A percentile compares a stretch with the other conserved stretches of the same genome.
phyloP scores from a whole-genome alignment of 1,139 yeast genomes.

The Lodderomyces metapsilosis region DNA sequence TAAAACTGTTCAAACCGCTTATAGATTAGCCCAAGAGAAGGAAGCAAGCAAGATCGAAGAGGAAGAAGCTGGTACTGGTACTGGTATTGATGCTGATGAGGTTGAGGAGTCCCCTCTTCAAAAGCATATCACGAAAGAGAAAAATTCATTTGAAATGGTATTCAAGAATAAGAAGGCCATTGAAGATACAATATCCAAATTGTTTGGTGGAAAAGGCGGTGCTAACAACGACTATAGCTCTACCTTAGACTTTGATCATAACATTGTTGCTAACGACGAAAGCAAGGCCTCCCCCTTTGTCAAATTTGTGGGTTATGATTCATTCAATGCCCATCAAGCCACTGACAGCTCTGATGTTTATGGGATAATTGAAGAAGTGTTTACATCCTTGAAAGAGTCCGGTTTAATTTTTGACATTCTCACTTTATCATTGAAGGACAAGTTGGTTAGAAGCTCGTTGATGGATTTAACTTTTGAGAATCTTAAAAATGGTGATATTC shows the following conservation, averaged over 20 bases:
- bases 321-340: neutral
- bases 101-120: neutral
- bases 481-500: conserved; percentile 30
- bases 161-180: neutral
- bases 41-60: neutral
- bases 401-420: conserved; percentile 31
- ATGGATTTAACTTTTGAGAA: conserved; percentile 26
- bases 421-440: conserved; percentile 30
- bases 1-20: neutral
- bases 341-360: neutral
- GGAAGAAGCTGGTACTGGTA: too few relatives aligned
- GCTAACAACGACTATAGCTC: neutral
- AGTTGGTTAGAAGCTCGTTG: conserved; percentile 25
- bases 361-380: conserved; percentile 22
- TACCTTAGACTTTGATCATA: neutral
- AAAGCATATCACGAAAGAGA: neutral
- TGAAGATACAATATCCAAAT: neutral
- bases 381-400: conserved; percentile 27
- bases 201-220: neutral
- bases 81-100: neutral
- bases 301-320: conserved; percentile 1
- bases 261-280: neutral
- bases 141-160: neutral
- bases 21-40: neutral
- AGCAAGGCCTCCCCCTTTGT: neutral